Evolutionary conservation across 2,329 filamentous ascomycete genomes (phyloP), one percentile per base, ranked within the genome.

Genomic region (Dendryphion nanum): DNA sequence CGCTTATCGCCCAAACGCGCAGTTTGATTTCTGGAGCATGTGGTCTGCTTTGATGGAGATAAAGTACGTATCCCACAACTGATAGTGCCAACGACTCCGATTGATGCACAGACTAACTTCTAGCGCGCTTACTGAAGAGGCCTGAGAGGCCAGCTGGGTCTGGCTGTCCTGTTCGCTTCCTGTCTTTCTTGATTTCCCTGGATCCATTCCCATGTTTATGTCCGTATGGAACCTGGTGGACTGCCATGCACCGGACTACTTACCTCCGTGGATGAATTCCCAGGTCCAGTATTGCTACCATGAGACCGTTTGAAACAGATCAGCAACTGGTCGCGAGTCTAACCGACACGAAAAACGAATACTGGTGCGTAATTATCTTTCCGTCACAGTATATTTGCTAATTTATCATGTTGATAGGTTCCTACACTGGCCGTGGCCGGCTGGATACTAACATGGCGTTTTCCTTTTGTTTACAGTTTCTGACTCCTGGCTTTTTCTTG

Each of bases 381-480:
- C 23, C 23, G n/a, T 26, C 23, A 10, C 23, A 26, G 3, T 26
- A 10, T 26, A 10, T n/a, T 8, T 26, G 23, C 53, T 58, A 48
- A 58, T 38, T 7, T 33, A 10, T 37, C 6, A 18, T 32, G 15
- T 15, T 28, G 21, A 13, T 24, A 54, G 50, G 47, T 34, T 26
- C 38, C 33, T 18, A 18, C 38, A 34, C 38, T 44, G 42, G 15
- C 13, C 32, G 35, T 18, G 35, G 30, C 17, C 17, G 17, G 12
- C 28, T 29, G 30, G 31, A 23, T 54, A 64, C 63, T 67, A 65
- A 67, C 55, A 55, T 57, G 61, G 60, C 61, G 55, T 48, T 64
- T 60, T 55, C 50, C 30, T 59, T 59, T 50, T 46, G 50, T 48
- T 40, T 40, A 15, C 35, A 36, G 42, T 53, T 38, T 37, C 45